Base-by-base conservation (phyloP, 495 filamentous ascomycete genomes). In the Xylaria sp. region DNA sequence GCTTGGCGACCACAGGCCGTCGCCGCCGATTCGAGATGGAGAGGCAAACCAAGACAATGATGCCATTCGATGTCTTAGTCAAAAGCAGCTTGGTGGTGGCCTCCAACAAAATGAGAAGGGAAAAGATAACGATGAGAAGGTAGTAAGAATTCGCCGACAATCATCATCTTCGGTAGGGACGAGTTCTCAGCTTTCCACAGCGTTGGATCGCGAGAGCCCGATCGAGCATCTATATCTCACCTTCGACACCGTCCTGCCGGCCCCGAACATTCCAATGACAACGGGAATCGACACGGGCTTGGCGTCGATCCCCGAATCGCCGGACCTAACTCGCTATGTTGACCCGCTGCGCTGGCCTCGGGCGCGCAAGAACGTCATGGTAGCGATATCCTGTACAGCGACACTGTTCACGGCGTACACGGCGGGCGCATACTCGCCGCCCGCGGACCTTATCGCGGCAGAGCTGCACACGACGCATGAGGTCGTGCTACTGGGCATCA, bases 351-450 rank as follows among this genome's bases (percentile, higher is more conserved):
- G 86, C 19, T 97, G 94, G 94, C 88, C 91, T 0, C 71, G 78
- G 73, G 82, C 80, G 35, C 88, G 89, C 55, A 97, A 97, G 75
- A 85, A 83, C 14, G 78, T 93, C 77, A 90, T 92, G 76, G 89
- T 93, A n/a, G 86, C 82, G 77, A 85, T 97, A 43, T 91, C 92
- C 2, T 95, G 92, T 77, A 76, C 86, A 26, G 92, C 92, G 1
- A 97, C 94, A 0, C 87, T 88, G 9, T 79, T 95, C 71, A 93
- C 93, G 0, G 94, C 93, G 37, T 97, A 94, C 77, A 89, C 91
- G 0, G 92, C 94, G 0, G 94, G 95, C 17, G 88, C 94, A 15
- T 94, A 96, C 81, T 91, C 90, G 26, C 89, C 92, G 0, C 88
- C 91, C 0, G 80, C 89, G 1, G 74, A 78, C 1, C 86, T 93